Evolutionary conservation across 179 eudicot genomes (phyloP).

Genomic region (Gypsophila paniculata): DNA sequence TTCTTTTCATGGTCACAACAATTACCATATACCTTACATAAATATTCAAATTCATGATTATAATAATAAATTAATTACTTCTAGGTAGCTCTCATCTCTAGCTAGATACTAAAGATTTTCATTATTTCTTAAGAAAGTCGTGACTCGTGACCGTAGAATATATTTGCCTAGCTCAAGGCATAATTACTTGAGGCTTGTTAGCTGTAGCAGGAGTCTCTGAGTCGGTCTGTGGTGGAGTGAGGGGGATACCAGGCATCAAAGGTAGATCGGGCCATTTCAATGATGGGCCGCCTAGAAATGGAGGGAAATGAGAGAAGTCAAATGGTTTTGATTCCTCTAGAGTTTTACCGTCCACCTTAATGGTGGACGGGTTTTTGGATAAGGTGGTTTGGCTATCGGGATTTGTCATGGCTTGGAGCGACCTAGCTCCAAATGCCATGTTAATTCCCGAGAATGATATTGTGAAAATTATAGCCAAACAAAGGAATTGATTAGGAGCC

Average conservation of each 20-base stretch:
- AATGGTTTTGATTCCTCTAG: conserved; percentile 3
- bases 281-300: conserved; percentile 17
- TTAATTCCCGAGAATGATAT: neutral
- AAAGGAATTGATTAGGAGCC: conserved; percentile 13
- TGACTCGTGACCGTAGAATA: neutral
- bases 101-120: too few species aligned
- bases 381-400: neutral
- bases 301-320: conserved; percentile 3
- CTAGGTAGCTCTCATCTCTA: too few species aligned
- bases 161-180: neutral
- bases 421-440: conserved; percentile 6
- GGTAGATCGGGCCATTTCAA: conserved; percentile 19
- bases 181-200: conserved; percentile 10
- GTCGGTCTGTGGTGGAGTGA: conserved; percentile 6
- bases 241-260: conserved; percentile 8
- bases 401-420: neutral
- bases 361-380: neutral
- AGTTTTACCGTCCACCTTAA: neutral
- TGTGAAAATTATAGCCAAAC: conserved; percentile 9
- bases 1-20: too few species aligned
- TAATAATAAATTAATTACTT: too few species aligned
- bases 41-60: neutral
- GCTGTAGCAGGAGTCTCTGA: conserved; percentile 2
- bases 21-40: too few species aligned
- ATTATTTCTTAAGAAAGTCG: neutral